phyloP scores from a whole-genome alignment of 257 asterid genomes.

The Solanum acaule region DNA sequence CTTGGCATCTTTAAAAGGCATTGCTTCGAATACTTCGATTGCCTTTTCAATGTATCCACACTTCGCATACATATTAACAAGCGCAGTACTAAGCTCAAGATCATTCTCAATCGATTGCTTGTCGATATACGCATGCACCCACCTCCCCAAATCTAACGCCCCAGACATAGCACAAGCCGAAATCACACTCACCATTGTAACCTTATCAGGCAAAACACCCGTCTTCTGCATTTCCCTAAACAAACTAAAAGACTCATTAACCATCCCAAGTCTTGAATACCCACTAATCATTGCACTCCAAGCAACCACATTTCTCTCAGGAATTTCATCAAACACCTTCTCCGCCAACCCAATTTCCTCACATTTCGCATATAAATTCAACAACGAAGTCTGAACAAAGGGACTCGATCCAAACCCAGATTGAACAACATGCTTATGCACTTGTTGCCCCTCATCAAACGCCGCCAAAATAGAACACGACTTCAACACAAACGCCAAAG shows the following conservation, averaged over 20 bases:
- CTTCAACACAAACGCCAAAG: constrained; percentile 58
- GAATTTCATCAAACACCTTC: constrained; percentile 73
- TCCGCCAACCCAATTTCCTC: constrained; percentile 38
- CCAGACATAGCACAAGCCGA: constrained; percentile 66
- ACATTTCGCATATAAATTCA: constrained; percentile 51
- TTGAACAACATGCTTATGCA: constrained; percentile 49
- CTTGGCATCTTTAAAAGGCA: constrained; percentile 60
- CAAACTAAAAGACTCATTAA: constrained; percentile 50
- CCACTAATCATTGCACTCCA: constrained; percentile 71
- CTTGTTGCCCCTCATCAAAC: constrained; percentile 43
- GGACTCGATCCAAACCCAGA: constrained; percentile 35
- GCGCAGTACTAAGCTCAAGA: constrained; percentile 60
- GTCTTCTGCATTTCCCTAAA: constrained; percentile 60
- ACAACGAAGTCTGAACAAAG: constrained; percentile 55
- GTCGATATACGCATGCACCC: constrained; percentile 52
- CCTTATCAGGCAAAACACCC: constrained; percentile 58
- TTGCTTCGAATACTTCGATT: constrained; percentile 40
- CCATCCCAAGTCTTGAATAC: constrained; percentile 47
- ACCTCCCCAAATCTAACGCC: constrained; percentile 62
- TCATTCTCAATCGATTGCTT: constrained; percentile 48
- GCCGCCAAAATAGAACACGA: constrained; percentile 46
- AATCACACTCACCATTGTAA: constrained; percentile 55
- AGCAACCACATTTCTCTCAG: constrained; percentile 49
- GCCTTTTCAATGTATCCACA: constrained; percentile 69
- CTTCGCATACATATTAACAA: constrained; percentile 69